Evolutionary conservation across 2,329 filamentous ascomycete species (phyloP).

Genomic region (Cladophialophora yegresii): DNA sequence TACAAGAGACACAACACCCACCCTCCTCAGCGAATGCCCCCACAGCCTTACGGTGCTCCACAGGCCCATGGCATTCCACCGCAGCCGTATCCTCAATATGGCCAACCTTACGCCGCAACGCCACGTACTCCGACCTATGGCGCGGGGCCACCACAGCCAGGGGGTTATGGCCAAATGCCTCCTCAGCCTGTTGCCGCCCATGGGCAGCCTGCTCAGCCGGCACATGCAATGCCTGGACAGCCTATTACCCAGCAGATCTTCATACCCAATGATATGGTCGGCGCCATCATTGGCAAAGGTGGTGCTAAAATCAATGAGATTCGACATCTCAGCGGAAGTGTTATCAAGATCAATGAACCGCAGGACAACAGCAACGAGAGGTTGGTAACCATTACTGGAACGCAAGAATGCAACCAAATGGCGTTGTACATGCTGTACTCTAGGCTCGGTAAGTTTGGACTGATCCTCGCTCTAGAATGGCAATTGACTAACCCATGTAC

Average conservation of each 20-base stretch:
- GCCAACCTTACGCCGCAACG: constrained; percentile 76
- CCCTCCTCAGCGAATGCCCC: constrained; percentile 72
- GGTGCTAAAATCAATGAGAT: constrained; percentile 99
- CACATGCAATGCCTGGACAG: constrained; percentile 72
- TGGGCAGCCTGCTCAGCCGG: constrained; percentile 67
- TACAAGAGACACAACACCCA: constrained; percentile 71
- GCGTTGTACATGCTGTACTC: constrained; percentile 99
- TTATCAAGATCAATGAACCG: constrained; percentile 99
- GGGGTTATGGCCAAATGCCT: constrained; percentile 64
- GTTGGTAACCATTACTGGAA: constrained; percentile 94
- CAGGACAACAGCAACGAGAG: constrained; percentile 99
- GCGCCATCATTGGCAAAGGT: constrained; percentile 97
- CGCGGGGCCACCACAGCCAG: constrained; percentile 75
- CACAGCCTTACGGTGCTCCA: constrained; percentile 62
- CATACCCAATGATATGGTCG: constrained; percentile 99
- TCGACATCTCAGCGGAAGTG: constrained; percentile 90
- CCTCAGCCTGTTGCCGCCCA: constrained; percentile 58
- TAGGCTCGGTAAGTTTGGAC: constrained; percentile 71
- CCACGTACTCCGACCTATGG: constrained; percentile 74
- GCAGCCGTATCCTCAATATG: constrained; percentile 45
- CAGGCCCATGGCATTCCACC: constrained; percentile 69
- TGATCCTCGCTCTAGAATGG: neutral
- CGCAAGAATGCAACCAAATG: constrained; percentile 98
- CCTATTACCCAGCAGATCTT: constrained; percentile 97
- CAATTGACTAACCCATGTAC: neutral